phyloP scores from a whole-genome alignment of 768 basidiomycete genomes.

The Lepiota subincarnata region DNA sequence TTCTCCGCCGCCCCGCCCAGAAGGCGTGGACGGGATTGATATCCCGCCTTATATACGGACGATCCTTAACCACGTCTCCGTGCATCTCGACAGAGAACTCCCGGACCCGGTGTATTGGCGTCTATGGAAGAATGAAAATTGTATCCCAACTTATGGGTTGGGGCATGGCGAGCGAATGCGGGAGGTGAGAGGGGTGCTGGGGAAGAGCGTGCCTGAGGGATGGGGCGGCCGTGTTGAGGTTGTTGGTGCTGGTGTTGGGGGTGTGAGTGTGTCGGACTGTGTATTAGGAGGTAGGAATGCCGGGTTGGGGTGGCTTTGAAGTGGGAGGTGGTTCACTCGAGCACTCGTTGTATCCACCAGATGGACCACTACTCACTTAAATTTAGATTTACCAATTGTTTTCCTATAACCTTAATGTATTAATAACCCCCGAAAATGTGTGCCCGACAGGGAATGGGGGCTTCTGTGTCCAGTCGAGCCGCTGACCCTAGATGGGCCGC shows the following conservation, averaged over 20 bases:
- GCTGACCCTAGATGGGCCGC: too few relatives aligned
- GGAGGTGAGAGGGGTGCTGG: constrained; percentile 46
- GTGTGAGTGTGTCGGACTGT: constrained; percentile 86
- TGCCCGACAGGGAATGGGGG: too few relatives aligned
- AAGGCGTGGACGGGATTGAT: background rate
- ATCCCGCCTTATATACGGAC: constrained; percentile 22
- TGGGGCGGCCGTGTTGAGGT: constrained; percentile 55
- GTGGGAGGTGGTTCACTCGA: too few relatives aligned
- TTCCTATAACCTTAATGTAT: too few relatives aligned
- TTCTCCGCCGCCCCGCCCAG: constrained; percentile 9
- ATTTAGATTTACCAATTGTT: too few relatives aligned
- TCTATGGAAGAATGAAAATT: constrained; percentile 51
- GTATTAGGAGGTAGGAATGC: constrained; percentile 66
- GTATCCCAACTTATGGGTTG: constrained; percentile 75
- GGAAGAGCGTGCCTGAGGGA: constrained; percentile 13
- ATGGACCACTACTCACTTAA: too few relatives aligned
- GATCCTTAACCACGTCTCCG: constrained; percentile 36
- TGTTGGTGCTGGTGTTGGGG: constrained; percentile 81
- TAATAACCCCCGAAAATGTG: too few relatives aligned
- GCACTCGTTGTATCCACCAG: too few relatives aligned
- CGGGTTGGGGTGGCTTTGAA: constrained; percentile 19
- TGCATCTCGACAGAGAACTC: constrained; percentile 41
- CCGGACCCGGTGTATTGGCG: constrained; percentile 55
- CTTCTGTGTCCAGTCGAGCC: too few relatives aligned
- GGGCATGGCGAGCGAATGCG: constrained; percentile 71